These are phyloP conservation scores for Globisporangium ultimum DNA, from an alignment of 352 stramenopile genomes.

Conservation along the genomic window DNA sequence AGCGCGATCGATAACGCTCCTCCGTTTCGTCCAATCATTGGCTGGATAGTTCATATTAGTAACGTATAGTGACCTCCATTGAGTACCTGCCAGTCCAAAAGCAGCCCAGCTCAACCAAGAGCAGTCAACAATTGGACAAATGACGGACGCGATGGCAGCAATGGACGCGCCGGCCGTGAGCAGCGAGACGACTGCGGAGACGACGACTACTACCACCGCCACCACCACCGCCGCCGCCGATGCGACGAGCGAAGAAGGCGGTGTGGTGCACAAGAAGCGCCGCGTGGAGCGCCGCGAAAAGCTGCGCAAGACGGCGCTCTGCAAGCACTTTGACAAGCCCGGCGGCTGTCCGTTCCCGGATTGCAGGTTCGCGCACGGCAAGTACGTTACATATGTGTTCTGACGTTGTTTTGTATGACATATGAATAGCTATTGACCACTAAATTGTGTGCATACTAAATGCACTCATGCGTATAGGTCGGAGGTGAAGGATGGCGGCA, in stretches of 20 bases:
- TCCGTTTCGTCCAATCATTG: slow-evolving; percentile 11
- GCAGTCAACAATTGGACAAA: background rate
- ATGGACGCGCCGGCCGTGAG: background rate
- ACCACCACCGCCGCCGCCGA: background rate
- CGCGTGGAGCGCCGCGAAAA: slow-evolving; percentile 58
- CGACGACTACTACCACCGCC: background rate
- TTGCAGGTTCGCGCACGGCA: slow-evolving; percentile 79
- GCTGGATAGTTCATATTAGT: background rate
- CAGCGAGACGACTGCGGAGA: background rate
- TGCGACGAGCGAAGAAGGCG: slow-evolving; percentile 1
- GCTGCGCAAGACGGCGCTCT: slow-evolving; percentile 75
- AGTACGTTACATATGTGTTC: slow-evolving; percentile 18
- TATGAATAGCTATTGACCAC: background rate
- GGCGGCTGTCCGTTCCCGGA: slow-evolving; percentile 79
- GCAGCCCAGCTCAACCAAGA: background rate
- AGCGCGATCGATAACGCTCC: background rate
- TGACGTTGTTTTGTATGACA: background rate
- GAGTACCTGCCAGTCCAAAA: background rate
- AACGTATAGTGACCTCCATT: slow-evolving; percentile 2
- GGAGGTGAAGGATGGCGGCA: slow-evolving; percentile 53
- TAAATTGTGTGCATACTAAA: too few species aligned
- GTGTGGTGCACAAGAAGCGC: slow-evolving; percentile 50
- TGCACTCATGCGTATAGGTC: slow-evolving; percentile 16
- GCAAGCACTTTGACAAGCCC: slow-evolving; percentile 85
- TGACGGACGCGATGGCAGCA: slow-evolving; percentile 2